These are phyloP conservation scores for Clonostachys byssicola DNA, from an alignment of 2,329 filamentous ascomycete genomes.

Conservation along the genomic window DNA sequence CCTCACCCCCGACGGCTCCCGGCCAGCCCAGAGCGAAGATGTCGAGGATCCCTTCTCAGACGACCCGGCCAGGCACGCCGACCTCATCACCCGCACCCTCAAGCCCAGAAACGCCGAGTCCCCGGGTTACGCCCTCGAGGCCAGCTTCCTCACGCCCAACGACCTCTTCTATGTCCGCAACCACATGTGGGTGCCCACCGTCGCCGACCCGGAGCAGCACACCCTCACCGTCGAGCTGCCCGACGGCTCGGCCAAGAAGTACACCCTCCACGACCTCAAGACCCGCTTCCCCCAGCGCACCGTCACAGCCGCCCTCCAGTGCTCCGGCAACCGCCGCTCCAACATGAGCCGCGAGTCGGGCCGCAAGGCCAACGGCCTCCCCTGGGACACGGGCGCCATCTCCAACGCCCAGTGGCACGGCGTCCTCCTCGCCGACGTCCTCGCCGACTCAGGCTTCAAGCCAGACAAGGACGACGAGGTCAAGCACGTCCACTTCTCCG, in stretches of 20 bases:
- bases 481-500: constrained; percentile 53
- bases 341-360: constrained; percentile 49
- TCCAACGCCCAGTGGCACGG: constrained; percentile 57
- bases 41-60: constrained; percentile 58
- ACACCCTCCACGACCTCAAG: constrained; percentile 50
- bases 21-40: constrained; percentile 29
- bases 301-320: constrained; percentile 54
- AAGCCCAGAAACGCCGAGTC: constrained; percentile 61
- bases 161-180: constrained; percentile 57
- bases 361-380: constrained; percentile 49
- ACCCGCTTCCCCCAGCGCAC: constrained; percentile 42
- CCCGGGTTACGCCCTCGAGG: constrained; percentile 39
- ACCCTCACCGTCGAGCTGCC: constrained; percentile 49
- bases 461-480: constrained; percentile 23
- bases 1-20: constrained; percentile 44
- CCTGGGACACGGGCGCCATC: constrained; percentile 57
- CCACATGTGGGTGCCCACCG: constrained; percentile 58
- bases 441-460: constrained; percentile 50
- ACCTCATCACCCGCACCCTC: constrained; percentile 44
- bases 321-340: constrained; percentile 54
- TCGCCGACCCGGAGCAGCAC: constrained; percentile 33
- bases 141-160: constrained; percentile 49
- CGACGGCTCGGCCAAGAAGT: constrained; percentile 46
- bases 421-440: constrained; percentile 48
- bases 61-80: constrained; percentile 47